These are phyloP conservation scores for Ustilago xerochloae DNA, from an alignment of 1,284 basidiomycete species.

Conservation along the genomic window DNA sequence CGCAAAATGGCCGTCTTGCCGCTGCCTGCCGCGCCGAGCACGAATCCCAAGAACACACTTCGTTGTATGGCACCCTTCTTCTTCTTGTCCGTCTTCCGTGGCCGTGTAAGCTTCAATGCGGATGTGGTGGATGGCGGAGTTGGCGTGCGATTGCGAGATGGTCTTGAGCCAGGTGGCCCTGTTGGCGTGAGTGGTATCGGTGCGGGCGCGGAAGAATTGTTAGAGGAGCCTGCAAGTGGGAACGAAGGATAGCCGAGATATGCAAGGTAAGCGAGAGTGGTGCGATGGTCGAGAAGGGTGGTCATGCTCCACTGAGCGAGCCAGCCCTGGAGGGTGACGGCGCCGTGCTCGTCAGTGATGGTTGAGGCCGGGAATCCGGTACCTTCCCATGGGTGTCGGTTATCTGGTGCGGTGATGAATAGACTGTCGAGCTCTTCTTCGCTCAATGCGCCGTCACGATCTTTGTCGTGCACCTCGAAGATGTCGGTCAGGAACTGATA, in stretches of 20 bases:
- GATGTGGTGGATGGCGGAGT: slow-evolving; percentile 53
- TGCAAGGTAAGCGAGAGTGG: slow-evolving; percentile 93
- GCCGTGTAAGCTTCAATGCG: slow-evolving; percentile 62
- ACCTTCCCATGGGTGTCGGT: slow-evolving; percentile 61
- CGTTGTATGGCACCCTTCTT: slow-evolving; percentile 70
- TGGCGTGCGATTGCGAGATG: slow-evolving; percentile 40
- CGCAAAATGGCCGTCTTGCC: slow-evolving; percentile 90
- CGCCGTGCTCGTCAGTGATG: slow-evolving; percentile 86
- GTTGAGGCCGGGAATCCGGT: slow-evolving; percentile 76
- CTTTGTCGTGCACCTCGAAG: slow-evolving; percentile 96
- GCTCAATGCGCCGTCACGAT: slow-evolving; percentile 92
- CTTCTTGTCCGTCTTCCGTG: slow-evolving; percentile 81
- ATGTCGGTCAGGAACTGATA: slow-evolving; percentile 98
- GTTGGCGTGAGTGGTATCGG: slow-evolving; percentile 35
- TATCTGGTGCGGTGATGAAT: slow-evolving; percentile 88
- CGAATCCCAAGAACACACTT: slow-evolving; percentile 75
- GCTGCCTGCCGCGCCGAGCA: slow-evolving; percentile 93
- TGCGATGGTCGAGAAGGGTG: slow-evolving; percentile 89
- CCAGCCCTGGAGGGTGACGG: slow-evolving; percentile 96
- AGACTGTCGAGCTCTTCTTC: slow-evolving; percentile 85
- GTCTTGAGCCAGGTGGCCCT: slow-evolving; percentile 33
- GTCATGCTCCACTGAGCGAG: slow-evolving; percentile 99
- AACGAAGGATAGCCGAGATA: slow-evolving; percentile 82
- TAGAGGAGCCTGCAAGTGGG: slow-evolving; percentile 38
- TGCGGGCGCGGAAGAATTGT: slow-evolving; percentile 16